A percentile compares a stretch with the other conserved stretches of the same genome.
Conservation (phyloP, 2,329 filamentous ascomycete species). For the Nothopassalora personata region DNA sequence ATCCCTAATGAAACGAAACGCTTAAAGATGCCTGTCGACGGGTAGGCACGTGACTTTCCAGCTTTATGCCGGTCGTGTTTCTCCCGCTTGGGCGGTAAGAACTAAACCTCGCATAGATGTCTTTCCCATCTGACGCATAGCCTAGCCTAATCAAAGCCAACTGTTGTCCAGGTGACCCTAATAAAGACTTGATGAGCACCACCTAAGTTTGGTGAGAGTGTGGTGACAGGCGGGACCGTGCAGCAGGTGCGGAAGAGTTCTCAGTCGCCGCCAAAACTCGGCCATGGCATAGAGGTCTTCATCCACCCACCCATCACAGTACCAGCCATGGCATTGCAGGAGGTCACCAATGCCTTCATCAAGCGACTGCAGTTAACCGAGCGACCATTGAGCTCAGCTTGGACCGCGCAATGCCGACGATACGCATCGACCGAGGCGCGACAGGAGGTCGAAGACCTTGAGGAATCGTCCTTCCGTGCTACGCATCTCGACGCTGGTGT, state of each 20-base stretch:
- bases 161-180: too few relatives aligned
- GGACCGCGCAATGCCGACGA: constrained; percentile 27
- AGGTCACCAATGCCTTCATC: constrained; percentile 29
- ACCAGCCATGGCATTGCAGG: constrained; percentile 28
- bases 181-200: too few relatives aligned
- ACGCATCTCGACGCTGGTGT: constrained; percentile 32
- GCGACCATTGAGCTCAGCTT: constrained; percentile 15
- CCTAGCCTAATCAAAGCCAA: too few relatives aligned
- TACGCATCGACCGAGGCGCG: constrained; percentile 8
- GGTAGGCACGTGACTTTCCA: background rate
- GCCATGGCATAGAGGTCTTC: background rate
- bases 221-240: too few relatives aligned
- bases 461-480: constrained; percentile 33
- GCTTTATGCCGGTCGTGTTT: background rate
- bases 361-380: constrained; percentile 23
- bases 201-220: background rate
- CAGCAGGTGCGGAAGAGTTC: too few relatives aligned
- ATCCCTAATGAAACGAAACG: too few relatives aligned
- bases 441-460: constrained; percentile 34
- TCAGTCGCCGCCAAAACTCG: background rate
- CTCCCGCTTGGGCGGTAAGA: too few relatives aligned
- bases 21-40: background rate
- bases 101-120: too few relatives aligned
- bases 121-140: too few relatives aligned
- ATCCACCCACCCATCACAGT: constrained; percentile 2